phyloP scores from a whole-genome alignment of 139 green algal species.

The Chlamydomonas sp. region DNA sequence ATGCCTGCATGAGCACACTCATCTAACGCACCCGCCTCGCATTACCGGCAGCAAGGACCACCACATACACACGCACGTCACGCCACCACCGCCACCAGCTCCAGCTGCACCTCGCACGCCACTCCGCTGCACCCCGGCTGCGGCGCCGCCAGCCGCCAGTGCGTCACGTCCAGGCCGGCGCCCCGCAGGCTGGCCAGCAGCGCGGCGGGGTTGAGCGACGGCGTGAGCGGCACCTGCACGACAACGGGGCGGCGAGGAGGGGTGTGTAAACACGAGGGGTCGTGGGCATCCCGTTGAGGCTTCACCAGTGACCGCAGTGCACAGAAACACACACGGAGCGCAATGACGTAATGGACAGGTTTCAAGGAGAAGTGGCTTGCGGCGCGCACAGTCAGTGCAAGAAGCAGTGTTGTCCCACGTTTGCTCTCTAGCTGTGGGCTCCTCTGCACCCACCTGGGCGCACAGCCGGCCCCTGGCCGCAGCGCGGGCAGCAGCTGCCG shows the following conservation, averaged over 20 bases:
- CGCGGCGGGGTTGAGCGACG: constrained; percentile 5
- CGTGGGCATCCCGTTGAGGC: background rate
- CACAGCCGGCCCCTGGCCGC: constrained; percentile 47
- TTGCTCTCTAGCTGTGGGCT: background rate
- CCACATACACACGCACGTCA: background rate
- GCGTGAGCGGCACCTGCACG: background rate
- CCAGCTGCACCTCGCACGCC: constrained; percentile 18
- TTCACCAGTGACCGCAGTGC: no score
- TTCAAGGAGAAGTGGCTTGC: background rate
- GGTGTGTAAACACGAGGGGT: background rate
- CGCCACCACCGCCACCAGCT: constrained; percentile 5
- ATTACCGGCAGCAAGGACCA: no score
- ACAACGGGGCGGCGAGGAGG: background rate
- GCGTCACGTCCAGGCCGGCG: background rate
- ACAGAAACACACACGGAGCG: background rate
- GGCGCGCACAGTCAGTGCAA: background rate
- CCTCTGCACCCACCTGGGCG: constrained; percentile 35
- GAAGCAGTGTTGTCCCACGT: background rate
- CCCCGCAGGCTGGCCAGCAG: constrained; percentile 5
- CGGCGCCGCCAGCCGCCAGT: constrained; percentile 6
- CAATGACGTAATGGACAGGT: background rate
- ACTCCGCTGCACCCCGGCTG: constrained; percentile 2
- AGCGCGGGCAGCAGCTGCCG: constrained; percentile 48
- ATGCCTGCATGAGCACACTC: no score
- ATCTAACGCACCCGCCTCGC: no score